Evolutionary conservation across 331 rosid species (phyloP), one percentile per base, ranked within the genome.

Genomic region (Dryas integrifolia): DNA sequence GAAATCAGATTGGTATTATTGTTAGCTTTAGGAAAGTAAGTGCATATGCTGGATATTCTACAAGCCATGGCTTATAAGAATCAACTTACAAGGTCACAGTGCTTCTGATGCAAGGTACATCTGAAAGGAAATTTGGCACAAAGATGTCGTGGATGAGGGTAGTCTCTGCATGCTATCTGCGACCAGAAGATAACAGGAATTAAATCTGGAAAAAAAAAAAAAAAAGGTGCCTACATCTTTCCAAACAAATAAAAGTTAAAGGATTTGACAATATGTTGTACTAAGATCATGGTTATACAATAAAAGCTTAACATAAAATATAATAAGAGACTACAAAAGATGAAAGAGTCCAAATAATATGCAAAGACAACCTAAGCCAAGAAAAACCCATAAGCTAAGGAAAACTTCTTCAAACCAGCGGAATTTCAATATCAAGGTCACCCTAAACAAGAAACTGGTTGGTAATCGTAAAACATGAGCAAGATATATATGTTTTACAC

Each of bases 111-210:
- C 15, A 85, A 77, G 7, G 90, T 86, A 65, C 94, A 82, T 65
- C 79, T 61, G 74, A 92, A 92, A 68, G 92, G 93, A 69, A 87
- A 86, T 58, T 63, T 86, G 44, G 74, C 92, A 80, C 96, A 92
- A 75, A 70, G 86, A 86, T 92, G 96, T 0, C 96, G 86, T 15
- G 97, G 68, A 83, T 92, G 97, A 73, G 97, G 94, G 72, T 73
- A 92, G 82, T 92, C 97, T 81, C 97, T 85, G 81, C 97, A 92
- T 26, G 97, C 96, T 80, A 92, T 40, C 97, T 92, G 89, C 75
- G 59, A 43, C 51, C 72, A 70, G 70, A 79, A 45, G 40, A 26
- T n/a, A 50, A 30, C 58, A 5, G 35, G 44, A 77, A 71, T 69
- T 24, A 48, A 50, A 60, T 40, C 13, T 30, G n/a, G 40, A 50